Evolutionary conservation across 176 grass and related monocot genomes (phyloP), one percentile per base, ranked within the genome.

Genomic region (Raddia distichophylla): DNA sequence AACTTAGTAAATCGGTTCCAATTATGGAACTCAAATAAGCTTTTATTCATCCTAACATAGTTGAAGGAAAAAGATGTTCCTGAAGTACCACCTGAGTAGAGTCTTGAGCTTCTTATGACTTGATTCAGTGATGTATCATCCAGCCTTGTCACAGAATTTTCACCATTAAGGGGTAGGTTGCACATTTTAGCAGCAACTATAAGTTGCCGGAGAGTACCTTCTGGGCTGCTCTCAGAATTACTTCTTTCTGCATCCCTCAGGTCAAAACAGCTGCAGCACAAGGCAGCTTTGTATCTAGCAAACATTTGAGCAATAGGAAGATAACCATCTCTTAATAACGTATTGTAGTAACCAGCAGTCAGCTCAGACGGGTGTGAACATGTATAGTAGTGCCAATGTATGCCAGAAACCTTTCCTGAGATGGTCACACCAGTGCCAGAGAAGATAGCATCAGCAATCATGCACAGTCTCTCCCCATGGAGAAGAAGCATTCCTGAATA

Each of bases 31-130:
- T 94, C 89, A 67, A 91, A 94, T 60, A 94, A 64, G 69, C 75
- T 89, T 27, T 78, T 94, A 84, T 87, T 89, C 92, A 94, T 94
- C 82, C 92, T 89, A 27, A 94, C 89, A 55, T 94, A 94, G 77
- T 94, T 94, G 72, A 94, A 94, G 49, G 89, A 94, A 58, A 94
- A 87, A 34, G 92, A 87, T 18, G 89, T 42, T 56, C 79, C 86
- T 15, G 85, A 87, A 60, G 61, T 80, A 53, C 89, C 76, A 34
- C 84, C 62, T 8, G 87, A 87, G 82, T 94, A 94, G 57, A 91
- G 80, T 78, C 74, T 89, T 43, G 89, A 91, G 56, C 87, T 94
- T 80, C 85, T 80, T 70, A 89, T 81, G 3, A 94, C 92, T 73
- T 94, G 92, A 76, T 74, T 87, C 61, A 94, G 22, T 4, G 86